Conservation (phyloP, 2,329 filamentous ascomycete genomes). For the Alternaria tenuissima region DNA sequence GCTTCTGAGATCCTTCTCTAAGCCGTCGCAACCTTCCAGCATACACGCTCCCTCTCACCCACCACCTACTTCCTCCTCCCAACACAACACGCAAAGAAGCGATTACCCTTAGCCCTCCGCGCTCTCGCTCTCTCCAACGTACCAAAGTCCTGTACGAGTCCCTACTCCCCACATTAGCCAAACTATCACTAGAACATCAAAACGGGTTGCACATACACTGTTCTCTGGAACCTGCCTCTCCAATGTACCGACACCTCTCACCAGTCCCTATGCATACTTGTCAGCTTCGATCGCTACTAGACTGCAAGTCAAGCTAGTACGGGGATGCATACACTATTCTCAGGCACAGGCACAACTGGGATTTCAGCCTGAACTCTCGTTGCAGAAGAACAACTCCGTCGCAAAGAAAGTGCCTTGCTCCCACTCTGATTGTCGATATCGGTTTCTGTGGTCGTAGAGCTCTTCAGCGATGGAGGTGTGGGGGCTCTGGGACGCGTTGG, state of each 20-base stretch:
- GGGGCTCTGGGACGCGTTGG: not conserved
- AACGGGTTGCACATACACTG: not conserved
- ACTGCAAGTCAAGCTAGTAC: not conserved
- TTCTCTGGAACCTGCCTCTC: not conserved
- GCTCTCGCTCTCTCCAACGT: not conserved
- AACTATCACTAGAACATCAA: not conserved
- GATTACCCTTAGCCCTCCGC: not conserved
- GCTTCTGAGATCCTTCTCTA: no score
- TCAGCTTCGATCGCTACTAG: not conserved
- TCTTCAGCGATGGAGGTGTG: not conserved
- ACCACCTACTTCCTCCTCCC: not conserved
- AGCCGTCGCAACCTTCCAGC: no score
- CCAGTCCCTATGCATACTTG: not conserved
- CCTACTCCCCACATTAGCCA: not conserved
- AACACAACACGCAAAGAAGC: not conserved
- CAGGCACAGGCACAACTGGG: not conserved
- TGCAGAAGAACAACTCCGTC: not conserved
- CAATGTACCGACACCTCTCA: not conserved
- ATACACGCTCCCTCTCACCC: no score
- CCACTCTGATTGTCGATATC: not conserved
- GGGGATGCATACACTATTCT: not conserved
- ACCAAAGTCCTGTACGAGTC: not conserved
- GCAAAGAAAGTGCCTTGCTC: not conserved
- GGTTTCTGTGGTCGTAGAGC: not conserved
- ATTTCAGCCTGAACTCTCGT: not conserved